Conservation (phyloP, 768 basidiomycete genomes). For the Macrolepiota fuliginosa region DNA sequence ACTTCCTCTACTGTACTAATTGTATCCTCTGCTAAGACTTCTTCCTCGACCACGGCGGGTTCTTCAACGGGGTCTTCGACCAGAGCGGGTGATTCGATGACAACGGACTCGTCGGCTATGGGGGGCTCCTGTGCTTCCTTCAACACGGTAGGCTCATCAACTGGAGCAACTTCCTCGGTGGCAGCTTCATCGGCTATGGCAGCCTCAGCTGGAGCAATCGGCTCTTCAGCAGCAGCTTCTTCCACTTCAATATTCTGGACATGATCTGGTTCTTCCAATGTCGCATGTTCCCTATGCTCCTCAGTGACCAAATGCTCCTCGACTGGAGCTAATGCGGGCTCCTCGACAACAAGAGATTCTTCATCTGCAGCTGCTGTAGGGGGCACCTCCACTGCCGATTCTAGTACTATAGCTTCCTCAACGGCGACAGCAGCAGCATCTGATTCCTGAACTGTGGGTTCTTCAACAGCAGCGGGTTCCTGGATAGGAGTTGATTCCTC, state of each 20-base stretch:
- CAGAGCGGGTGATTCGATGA: background rate
- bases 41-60: conserved; percentile 1
- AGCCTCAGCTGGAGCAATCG: too few species aligned
- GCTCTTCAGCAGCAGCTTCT: too few species aligned
- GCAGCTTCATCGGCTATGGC: too few species aligned
- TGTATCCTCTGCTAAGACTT: background rate
- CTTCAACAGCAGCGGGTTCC: background rate
- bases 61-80: background rate
- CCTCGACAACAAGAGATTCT: background rate
- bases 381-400: too few species aligned
- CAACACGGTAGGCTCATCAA: background rate
- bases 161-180: background rate
- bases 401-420: too few species aligned
- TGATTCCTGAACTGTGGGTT: background rate
- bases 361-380: too few species aligned
- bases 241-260: too few species aligned
- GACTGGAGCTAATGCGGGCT: background rate
- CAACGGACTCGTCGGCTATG: background rate
- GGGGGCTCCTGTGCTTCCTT: background rate
- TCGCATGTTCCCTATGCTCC: too few species aligned
- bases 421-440: too few species aligned
- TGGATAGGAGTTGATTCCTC: conserved; percentile 6
- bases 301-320: background rate
- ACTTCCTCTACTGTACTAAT: background rate
- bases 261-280: too few species aligned